A percentile compares a stretch with the other conserved stretches of the same genome.
phyloP scores from a whole-genome alignment of 345 rosid genomes.

The Psidium guajava region DNA sequence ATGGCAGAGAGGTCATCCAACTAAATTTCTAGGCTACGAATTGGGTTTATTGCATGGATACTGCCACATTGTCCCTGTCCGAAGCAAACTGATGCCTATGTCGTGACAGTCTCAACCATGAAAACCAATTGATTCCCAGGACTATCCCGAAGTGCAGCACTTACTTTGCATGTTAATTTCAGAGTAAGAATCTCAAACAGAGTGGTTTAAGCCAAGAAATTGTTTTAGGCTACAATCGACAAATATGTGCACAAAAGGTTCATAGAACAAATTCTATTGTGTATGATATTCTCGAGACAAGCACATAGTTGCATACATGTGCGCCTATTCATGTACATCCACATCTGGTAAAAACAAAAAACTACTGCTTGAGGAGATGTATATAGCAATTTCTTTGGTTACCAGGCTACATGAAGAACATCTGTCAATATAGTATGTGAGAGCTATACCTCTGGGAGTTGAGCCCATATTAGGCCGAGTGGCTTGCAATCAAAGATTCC shows the following conservation, averaged over 20 bases:
- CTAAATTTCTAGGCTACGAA: not conserved
- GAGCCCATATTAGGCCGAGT: constrained; percentile 87
- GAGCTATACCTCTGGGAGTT: constrained; percentile 59
- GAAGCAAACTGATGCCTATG: not conserved
- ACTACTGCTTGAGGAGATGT: not conserved
- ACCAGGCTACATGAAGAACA: not conserved
- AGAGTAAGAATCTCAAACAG: not conserved
- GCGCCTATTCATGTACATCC: not conserved
- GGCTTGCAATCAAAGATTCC: constrained; percentile 94
- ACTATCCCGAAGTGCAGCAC: not conserved
- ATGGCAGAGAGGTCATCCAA: not conserved
- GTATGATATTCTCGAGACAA: not conserved
- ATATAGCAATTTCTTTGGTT: not conserved
- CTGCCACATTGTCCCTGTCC: not conserved
- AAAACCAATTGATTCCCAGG: not conserved
- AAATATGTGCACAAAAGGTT: not conserved
- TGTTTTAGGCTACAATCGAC: not conserved
- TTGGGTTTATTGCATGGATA: not conserved
- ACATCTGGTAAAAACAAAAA: not conserved
- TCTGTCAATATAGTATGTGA: not conserved
- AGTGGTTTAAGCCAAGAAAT: not conserved
- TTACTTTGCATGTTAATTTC: not conserved
- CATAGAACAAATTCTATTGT: not conserved
- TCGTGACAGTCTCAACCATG: not conserved
- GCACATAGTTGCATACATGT: not conserved